phyloP scores from a whole-genome alignment of 305 asterid genomes.

The Andrographis paniculata region DNA sequence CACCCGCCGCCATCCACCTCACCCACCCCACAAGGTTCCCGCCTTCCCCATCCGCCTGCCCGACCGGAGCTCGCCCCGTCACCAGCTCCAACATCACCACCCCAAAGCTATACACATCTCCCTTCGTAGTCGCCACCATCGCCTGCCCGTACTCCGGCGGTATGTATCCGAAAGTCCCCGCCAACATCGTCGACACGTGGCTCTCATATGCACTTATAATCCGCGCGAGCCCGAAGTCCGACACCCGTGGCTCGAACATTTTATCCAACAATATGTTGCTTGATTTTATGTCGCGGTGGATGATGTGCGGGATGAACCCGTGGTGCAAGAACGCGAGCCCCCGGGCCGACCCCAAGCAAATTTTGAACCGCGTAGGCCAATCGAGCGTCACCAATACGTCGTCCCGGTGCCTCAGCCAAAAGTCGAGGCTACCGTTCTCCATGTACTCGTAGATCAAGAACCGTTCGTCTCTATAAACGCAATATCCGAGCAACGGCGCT shows the following conservation, averaged over 20 bases:
- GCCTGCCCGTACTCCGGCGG: constrained; percentile 88
- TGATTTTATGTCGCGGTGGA: constrained; percentile 29
- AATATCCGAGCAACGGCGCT: constrained; percentile 65
- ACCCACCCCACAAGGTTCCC: constrained; percentile 97
- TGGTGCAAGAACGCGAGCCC: constrained; percentile 80
- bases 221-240: constrained; percentile 18
- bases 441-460: constrained; percentile 66
- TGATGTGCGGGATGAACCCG: constrained; percentile 60
- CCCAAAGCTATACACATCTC: constrained; percentile 83
- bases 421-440: constrained; percentile 88
- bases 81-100: constrained; percentile 85
- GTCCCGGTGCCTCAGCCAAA: constrained; percentile 47
- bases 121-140: constrained; percentile 74
- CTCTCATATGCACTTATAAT: constrained; percentile 74
- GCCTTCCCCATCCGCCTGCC: constrained; percentile 74
- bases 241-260: constrained; percentile 12
- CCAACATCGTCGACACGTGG: constrained; percentile 66
- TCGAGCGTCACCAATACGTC: constrained; percentile 29
- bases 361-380: constrained; percentile 24
- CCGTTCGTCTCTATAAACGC: constrained; percentile 56
- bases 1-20: constrained; percentile 47
- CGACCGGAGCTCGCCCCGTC: constrained; percentile 64
- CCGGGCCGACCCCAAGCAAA: constrained; percentile 37
- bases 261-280: constrained; percentile 24
- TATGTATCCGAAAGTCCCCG: constrained; percentile 78